Evolutionary conservation across 148 eudicot species (phyloP).

Genomic region (Suaeda aralocaspica): DNA sequence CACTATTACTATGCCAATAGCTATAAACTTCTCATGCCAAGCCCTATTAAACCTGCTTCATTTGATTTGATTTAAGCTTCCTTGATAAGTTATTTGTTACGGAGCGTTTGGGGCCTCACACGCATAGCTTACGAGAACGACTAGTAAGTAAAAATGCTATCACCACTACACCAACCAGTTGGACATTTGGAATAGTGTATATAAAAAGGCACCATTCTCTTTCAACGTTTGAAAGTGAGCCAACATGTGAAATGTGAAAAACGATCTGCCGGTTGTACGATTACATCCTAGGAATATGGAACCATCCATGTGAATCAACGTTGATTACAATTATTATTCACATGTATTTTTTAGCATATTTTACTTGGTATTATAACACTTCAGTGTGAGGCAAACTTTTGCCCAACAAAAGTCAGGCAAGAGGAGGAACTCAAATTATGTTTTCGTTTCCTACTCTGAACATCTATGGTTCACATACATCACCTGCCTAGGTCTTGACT

Average conservation of each 20-base stretch:
- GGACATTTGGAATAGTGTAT: too few species aligned
- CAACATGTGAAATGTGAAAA: not conserved
- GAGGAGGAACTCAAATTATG: conserved; percentile 11
- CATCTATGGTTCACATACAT: not conserved
- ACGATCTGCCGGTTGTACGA: not conserved
- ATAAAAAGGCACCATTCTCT: not conserved
- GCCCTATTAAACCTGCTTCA: too few species aligned
- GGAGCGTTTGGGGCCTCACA: too few species aligned
- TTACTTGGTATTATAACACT: conserved; percentile 5
- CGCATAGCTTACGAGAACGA: too few species aligned
- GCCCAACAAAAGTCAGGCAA: conserved; percentile 11
- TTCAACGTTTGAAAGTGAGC: not conserved
- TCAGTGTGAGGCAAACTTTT: conserved; percentile 6
- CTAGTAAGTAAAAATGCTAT: too few species aligned
- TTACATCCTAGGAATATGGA: not conserved
- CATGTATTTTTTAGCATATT: not conserved
- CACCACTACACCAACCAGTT: too few species aligned
- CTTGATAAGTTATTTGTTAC: too few species aligned
- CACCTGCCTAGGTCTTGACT: conserved; percentile 10
- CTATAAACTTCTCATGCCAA: too few species aligned
- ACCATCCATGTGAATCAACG: conserved; percentile 11
- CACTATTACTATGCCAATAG: too few species aligned
- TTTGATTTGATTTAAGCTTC: too few species aligned
- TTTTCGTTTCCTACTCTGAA: not conserved
- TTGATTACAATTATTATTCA: conserved; percentile 13